phyloP scores from a whole-genome alignment of 495 filamentous ascomycete genomes.

The Trichocladium antarcticum region DNA sequence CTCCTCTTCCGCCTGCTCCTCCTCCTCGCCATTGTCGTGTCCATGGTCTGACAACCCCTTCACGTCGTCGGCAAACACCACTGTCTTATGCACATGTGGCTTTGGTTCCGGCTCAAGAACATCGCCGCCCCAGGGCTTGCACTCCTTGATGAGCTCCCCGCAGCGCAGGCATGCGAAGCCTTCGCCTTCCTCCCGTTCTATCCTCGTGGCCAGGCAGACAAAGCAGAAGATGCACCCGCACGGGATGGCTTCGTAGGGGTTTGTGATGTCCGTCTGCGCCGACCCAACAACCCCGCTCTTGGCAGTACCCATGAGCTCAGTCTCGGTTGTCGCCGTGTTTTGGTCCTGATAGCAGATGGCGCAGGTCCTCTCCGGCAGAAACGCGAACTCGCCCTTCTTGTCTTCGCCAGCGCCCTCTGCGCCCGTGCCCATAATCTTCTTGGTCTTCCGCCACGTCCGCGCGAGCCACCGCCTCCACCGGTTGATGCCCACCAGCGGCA shows the following conservation, averaged over 20 bases:
- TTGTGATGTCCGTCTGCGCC: slow-evolving; percentile 88
- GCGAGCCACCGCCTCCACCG: slow-evolving; percentile 85
- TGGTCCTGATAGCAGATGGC: slow-evolving; percentile 96
- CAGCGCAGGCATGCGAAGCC: slow-evolving; percentile 94
- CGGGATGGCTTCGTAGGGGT: slow-evolving; percentile 84
- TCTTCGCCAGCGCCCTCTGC: slow-evolving; percentile 33
- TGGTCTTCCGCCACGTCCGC: slow-evolving; percentile 67
- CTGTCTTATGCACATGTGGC: slow-evolving; percentile 48
- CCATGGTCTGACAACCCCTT: slow-evolving; percentile 13
- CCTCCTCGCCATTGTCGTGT: neutral
- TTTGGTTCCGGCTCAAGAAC: slow-evolving; percentile 51
- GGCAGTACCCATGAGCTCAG: slow-evolving; percentile 54
- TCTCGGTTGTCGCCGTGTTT: slow-evolving; percentile 61
- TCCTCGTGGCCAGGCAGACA: slow-evolving; percentile 80
- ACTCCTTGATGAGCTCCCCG: slow-evolving; percentile 74
- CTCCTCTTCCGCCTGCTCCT: neutral
- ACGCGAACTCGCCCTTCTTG: slow-evolving; percentile 64
- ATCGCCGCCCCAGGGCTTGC: slow-evolving; percentile 87
- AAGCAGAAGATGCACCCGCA: slow-evolving; percentile 95
- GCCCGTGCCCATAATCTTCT: slow-evolving; percentile 45
- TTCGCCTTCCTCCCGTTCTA: slow-evolving; percentile 90
- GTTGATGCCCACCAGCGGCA: slow-evolving; percentile 86
- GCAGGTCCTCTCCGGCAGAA: slow-evolving; percentile 87
- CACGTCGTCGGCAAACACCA: slow-evolving; percentile 56
- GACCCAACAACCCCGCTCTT: slow-evolving; percentile 70